Conservation (phyloP, 345 rosid genomes). For the Corchorus olitorius region DNA sequence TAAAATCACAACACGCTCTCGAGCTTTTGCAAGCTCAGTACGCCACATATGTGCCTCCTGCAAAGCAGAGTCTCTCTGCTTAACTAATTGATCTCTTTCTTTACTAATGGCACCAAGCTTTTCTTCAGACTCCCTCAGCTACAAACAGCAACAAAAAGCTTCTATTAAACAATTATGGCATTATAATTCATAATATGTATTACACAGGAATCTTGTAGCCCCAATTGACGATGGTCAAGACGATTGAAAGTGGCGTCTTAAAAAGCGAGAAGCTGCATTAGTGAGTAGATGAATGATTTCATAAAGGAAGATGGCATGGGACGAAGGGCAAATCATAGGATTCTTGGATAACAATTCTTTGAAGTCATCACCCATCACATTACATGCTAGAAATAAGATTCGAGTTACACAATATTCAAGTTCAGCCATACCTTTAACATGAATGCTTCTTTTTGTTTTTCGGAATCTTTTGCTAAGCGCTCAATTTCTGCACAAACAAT, state of each 20-base stretch:
- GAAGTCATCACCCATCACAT: conserved; percentile 8
- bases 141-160: conserved; percentile 25
- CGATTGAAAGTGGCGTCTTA: neutral
- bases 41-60: conserved; percentile 98
- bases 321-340: neutral
- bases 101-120: conserved; percentile 54
- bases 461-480: conserved; percentile 60
- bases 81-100: conserved; percentile 76
- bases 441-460: conserved; percentile 56
- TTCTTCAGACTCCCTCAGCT: conserved; percentile 79
- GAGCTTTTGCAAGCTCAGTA: conserved; percentile 92
- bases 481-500: conserved; percentile 76
- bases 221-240: neutral
- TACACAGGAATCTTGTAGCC: neutral
- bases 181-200: neutral
- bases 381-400: neutral
- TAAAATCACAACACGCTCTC: conserved; percentile 83
- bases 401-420: neutral
- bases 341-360: neutral
- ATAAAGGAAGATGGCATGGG: neutral
- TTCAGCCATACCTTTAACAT: conserved; percentile 54
- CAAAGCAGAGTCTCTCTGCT: conserved; percentile 83
- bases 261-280: conserved; percentile 8
- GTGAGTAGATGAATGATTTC: neutral
- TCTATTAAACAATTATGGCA: conserved; percentile 13